Evolutionary conservation across 1,139 yeast species (phyloP), one percentile per base, ranked within the genome.

Genomic region (Maudiozyma humilis): DNA sequence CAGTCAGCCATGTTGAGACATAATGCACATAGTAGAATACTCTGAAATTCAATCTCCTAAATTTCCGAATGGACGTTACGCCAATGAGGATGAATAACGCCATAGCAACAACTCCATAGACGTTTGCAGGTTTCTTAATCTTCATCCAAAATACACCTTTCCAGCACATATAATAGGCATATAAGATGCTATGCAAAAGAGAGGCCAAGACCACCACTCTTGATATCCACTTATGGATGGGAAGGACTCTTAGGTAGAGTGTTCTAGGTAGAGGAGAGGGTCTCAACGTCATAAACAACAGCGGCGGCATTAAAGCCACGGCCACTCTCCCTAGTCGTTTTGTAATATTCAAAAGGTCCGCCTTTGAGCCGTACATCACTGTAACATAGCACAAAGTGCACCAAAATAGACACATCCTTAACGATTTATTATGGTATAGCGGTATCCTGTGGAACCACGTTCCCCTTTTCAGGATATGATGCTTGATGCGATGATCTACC

Each of bases 151-250:
- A 29, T 45, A 46, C 23, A 58, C 52, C 79, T 82, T 82, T 49
- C 67, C 67, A 20, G 61, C 57, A 2, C 72, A 45, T 63, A 68
- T 85, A n/a, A 78, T 79, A 27, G 70, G 47, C 0, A 38, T 61
- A 62, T 3, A 62, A 41, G 7, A 52, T 32, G 2, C 82, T 71
- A 56, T 88, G 97, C 10, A 75, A 39, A 0, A 71, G 39, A 0
- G 77, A 75, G 35, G 76, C 64, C 0, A 72, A 51, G 0, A 83
- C 69, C 3, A 82, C 74, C 1, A 81, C 48, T 50, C 96, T 67
- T 1, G 93, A 80, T 0, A 83, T 61, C 95, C 95, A 86, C 60
- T 85, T 86, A 63, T 88, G 96, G 13, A 84, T 56, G 12, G 68
- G 69, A 5, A 86, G 55, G 13, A 79, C 61, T 35, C 74, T 69